Conservation (phyloP, 1,139 yeast genomes). For the Pichia sp. region DNA sequence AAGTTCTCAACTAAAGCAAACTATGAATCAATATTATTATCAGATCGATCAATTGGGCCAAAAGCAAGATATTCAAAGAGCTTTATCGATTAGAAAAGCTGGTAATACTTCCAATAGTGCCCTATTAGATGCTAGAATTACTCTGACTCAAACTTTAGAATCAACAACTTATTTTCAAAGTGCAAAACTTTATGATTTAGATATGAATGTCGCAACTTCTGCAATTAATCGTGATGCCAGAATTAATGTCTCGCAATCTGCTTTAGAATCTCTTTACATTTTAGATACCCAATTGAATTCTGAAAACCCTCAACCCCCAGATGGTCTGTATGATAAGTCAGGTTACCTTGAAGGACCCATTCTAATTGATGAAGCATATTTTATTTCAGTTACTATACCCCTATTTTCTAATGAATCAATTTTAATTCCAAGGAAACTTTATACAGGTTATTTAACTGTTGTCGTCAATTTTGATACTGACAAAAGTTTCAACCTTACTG, state of each 20-base stretch:
- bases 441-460: conserved; percentile 69
- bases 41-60: conserved; percentile 66
- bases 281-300: conserved; percentile 5
- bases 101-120: conserved; percentile 52
- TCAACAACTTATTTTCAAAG: conserved; percentile 58
- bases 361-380: conserved; percentile 34
- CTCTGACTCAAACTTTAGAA: conserved; percentile 53
- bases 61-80: conserved; percentile 51
- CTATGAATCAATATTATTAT: conserved; percentile 53
- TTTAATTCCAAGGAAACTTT: conserved; percentile 46
- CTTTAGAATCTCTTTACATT: conserved; percentile 36
- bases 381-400: conserved; percentile 60
- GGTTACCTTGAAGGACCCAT: conserved; percentile 58
- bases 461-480: conserved; percentile 50
- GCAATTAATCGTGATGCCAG: conserved; percentile 32
- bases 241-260: conserved; percentile 29
- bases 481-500: conserved; percentile 41
- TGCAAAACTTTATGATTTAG: conserved; percentile 59
- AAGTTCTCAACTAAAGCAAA: conserved; percentile 70
- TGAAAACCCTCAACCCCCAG: conserved; percentile 28
- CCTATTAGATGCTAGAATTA: conserved; percentile 34
- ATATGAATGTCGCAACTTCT: conserved; percentile 15
- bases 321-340: conserved; percentile 30
- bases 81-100: conserved; percentile 58
- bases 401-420: conserved; percentile 69